These are phyloP conservation scores for Aspergillus caelatus DNA, from an alignment of 2,329 filamentous ascomycete species.

Conservation along the genomic window DNA sequence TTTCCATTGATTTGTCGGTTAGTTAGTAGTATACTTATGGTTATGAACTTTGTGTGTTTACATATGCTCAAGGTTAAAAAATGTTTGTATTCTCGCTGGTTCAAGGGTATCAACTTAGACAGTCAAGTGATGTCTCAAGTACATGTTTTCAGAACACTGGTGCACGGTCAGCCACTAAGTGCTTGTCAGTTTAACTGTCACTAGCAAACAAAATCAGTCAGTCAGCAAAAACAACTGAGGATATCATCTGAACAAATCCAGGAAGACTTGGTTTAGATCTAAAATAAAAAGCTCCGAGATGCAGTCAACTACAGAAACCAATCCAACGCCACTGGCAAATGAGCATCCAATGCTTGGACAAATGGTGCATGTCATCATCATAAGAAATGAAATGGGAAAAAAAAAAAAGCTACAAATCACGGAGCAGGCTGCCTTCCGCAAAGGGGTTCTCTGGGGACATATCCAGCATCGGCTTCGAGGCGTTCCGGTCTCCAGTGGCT, in stretches of 20 bases:
- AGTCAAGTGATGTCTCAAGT: not conserved
- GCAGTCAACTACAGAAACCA: not conserved
- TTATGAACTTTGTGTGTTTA: not conserved
- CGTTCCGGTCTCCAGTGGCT: slow-evolving; percentile 43
- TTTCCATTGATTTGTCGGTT: not conserved
- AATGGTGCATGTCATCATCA: not conserved
- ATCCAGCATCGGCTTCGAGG: slow-evolving; percentile 47
- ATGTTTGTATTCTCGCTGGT: not conserved
- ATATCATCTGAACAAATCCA: not conserved
- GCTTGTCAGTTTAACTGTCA: not conserved
- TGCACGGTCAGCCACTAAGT: not conserved
- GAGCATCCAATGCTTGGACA: not conserved
- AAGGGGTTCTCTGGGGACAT: slow-evolving; percentile 46
- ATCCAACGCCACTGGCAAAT: not conserved
- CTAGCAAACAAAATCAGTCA: not conserved
- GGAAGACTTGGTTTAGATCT: not conserved
- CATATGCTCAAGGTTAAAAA: not conserved
- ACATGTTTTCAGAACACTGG: not conserved
- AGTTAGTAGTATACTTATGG: no score
- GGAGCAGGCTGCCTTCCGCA: slow-evolving; percentile 48
- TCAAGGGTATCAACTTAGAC: not conserved
- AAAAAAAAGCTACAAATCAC: slow-evolving; percentile 9
- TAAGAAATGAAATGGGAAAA: not conserved
- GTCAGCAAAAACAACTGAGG: not conserved
- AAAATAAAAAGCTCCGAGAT: not conserved